A percentile compares a stretch with the other conserved stretches of the same genome.
Conservation (phyloP, 2,329 filamentous ascomycete species). For the Hymenoscyphus salicellus region DNA sequence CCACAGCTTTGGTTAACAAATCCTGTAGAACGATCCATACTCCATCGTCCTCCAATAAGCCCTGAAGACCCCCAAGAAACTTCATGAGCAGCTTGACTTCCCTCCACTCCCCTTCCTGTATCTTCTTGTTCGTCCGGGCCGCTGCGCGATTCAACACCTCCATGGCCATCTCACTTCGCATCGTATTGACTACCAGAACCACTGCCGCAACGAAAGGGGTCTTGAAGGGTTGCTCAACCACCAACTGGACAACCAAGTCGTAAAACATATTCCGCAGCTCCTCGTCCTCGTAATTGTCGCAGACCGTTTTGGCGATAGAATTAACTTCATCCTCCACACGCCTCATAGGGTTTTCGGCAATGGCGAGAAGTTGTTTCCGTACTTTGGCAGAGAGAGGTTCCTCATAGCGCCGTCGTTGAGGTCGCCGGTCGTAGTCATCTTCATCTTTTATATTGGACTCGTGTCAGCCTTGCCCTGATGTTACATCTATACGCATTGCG, state of each 20-base stretch:
- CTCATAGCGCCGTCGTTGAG: slow-evolving; percentile 71
- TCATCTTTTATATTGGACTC: slow-evolving; percentile 53
- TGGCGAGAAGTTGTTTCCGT: slow-evolving; percentile 72
- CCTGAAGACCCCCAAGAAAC: slow-evolving; percentile 83
- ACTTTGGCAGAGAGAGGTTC: slow-evolving; percentile 69
- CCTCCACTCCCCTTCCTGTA: slow-evolving; percentile 77
- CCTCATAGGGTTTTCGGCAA: slow-evolving; percentile 78
- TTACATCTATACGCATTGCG: slow-evolving; percentile 1
- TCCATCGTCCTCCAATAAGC: slow-evolving; percentile 76
- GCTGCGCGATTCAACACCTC: slow-evolving; percentile 66
- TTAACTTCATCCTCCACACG: slow-evolving; percentile 76
- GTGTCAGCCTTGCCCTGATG: slow-evolving; percentile 29
- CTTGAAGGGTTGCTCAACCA: slow-evolving; percentile 91
- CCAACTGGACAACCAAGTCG: slow-evolving; percentile 70
- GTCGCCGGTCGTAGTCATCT: slow-evolving; percentile 72
- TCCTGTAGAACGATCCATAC: slow-evolving; percentile 82
- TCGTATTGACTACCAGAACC: slow-evolving; percentile 72
- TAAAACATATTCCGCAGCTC: slow-evolving; percentile 72
- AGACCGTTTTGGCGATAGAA: slow-evolving; percentile 70
- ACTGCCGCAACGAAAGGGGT: slow-evolving; percentile 91
- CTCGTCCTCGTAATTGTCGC: slow-evolving; percentile 82
- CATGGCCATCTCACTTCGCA: slow-evolving; percentile 70
- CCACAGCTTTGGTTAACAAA: slow-evolving; percentile 86
- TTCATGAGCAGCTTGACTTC: slow-evolving; percentile 87
- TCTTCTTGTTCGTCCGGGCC: slow-evolving; percentile 60